Conservation (phyloP, 192 early-diverging fungal genomes). For the Glomus cerebriforme region DNA sequence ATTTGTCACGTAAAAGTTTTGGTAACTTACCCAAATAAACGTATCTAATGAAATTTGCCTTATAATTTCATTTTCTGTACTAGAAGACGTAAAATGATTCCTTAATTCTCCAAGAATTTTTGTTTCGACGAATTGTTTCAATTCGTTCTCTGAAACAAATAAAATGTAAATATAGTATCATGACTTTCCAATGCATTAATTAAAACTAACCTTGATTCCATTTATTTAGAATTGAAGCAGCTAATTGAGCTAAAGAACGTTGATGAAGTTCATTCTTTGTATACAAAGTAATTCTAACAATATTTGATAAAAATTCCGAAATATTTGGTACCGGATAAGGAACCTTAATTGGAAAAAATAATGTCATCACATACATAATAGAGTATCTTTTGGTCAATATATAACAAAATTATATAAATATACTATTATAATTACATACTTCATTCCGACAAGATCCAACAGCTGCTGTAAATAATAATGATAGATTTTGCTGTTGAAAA, state of each 20-base stretch:
- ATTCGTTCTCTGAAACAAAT: constrained; percentile 31
- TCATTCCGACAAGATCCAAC: constrained; percentile 34
- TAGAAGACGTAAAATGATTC: neutral
- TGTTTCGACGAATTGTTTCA: constrained; percentile 35
- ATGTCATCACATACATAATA: neutral
- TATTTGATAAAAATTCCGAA: constrained; percentile 42
- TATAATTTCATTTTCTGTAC: neutral
- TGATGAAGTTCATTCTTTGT: constrained; percentile 46
- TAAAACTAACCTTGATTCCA: constrained; percentile 40
- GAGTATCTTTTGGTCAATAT: too few relatives aligned
- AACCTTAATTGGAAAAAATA: constrained; percentile 39
- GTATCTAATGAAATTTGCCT: constrained; percentile 22
- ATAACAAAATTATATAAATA: neutral
- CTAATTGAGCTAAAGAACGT: constrained; percentile 55
- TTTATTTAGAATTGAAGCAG: constrained; percentile 73
- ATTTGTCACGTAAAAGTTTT: neutral
- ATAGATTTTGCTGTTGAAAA: constrained; percentile 25
- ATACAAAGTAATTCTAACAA: constrained; percentile 47
- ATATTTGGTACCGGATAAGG: constrained; percentile 51
- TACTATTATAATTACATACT: neutral
- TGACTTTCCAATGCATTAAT: neutral
- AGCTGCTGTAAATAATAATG: constrained; percentile 30
- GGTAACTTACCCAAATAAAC: constrained; percentile 33
- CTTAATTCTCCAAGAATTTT: constrained; percentile 18
- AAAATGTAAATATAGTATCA: neutral